Evolutionary conservation across 164 flowering plant species (phyloP), one percentile per base, ranked within the genome.

Genomic region (Tetracentron sinense): DNA sequence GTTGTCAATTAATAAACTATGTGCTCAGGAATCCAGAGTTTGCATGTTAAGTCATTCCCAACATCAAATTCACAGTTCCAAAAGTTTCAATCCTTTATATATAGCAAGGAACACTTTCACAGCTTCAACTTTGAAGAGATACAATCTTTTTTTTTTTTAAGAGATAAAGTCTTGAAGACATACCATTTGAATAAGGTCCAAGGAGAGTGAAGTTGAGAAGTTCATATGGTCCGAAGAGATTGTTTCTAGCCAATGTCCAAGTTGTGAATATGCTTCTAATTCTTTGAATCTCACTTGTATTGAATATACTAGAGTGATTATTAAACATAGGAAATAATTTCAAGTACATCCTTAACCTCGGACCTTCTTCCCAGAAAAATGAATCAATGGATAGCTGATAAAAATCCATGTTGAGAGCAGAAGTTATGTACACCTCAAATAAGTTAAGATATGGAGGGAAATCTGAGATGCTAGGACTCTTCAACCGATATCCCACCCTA

Each of bases 161-260:
- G 0, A 53, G 10, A 54, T 20, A 60, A 51, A 29, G 42, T 42
- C 25, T 54, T 28, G 3, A 59, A 64, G 50, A 77, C 87, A 21
- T 72, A 89, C 98, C 87, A 64, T 78, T 33, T 30, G 16, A 20
- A 66, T 92, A 92, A 42, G 81, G 77, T 4, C 63, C 82, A 72
- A 61, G 46, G n/a, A 88, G 79, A 42, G 79, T 78, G 79, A 85
- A 78, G 66, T 72, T 74, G 54, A 90, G 73, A 52, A 90, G 81
- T 67, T 90, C 97, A 69, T 81, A 85, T 54, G 98, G 98, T 46
- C 98, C 98, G 75, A 93, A 90, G 60, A 81, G 30, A 10, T 74
- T 76, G 68, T 77, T 82, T 30, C 80, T 83, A 20, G 68, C 76
- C 58, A 93, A 81, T 2, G 14, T 29, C 96, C 92, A 90, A 16